phyloP scores from a whole-genome alignment of 768 basidiomycete species.

The Russula ochroleuca region DNA sequence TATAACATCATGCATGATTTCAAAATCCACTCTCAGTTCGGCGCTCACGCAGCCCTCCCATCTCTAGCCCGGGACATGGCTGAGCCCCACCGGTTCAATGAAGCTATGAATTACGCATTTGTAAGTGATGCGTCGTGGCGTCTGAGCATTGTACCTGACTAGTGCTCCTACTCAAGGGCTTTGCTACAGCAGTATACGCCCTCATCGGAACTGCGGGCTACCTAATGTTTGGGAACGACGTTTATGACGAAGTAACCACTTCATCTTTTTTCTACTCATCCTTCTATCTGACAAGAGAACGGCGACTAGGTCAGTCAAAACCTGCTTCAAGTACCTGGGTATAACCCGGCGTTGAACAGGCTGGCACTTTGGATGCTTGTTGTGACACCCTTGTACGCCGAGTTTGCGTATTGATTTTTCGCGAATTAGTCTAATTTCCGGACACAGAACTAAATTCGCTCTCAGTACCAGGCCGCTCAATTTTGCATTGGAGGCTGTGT shows the following conservation, averaged over 20 bases:
- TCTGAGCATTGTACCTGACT: conserved; percentile 16
- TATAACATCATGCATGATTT: background rate
- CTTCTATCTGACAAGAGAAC: conserved; percentile 1
- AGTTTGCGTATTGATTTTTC: conserved; percentile 2
- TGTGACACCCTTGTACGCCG: conserved; percentile 61
- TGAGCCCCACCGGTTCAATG: conserved; percentile 73
- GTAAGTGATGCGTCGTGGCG: conserved; percentile 39
- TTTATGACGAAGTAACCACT: conserved; percentile 70
- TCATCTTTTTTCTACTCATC: conserved; percentile 2
- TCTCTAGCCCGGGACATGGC: conserved; percentile 86
- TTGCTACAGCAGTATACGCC: conserved; percentile 33
- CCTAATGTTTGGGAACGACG: conserved; percentile 80
- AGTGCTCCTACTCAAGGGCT: conserved; percentile 4
- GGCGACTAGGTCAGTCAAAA: conserved; percentile 70
- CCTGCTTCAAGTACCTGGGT: conserved; percentile 66
- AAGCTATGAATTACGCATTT: conserved; percentile 84
- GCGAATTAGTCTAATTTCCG: conserved; percentile 25
- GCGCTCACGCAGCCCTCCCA: conserved; percentile 90
- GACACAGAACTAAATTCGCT: conserved; percentile 76
- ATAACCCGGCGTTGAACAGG: conserved; percentile 64
- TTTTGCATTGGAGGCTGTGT: conserved; percentile 71
- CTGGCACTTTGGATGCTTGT: conserved; percentile 85
- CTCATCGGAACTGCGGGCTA: conserved; percentile 80
- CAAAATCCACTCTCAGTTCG: conserved; percentile 49
- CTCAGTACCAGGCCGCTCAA: conserved; percentile 79